Base-by-base conservation (phyloP, 371 early-diverging fungal genomes). In the Rhizoclosmatium hyalinum region DNA sequence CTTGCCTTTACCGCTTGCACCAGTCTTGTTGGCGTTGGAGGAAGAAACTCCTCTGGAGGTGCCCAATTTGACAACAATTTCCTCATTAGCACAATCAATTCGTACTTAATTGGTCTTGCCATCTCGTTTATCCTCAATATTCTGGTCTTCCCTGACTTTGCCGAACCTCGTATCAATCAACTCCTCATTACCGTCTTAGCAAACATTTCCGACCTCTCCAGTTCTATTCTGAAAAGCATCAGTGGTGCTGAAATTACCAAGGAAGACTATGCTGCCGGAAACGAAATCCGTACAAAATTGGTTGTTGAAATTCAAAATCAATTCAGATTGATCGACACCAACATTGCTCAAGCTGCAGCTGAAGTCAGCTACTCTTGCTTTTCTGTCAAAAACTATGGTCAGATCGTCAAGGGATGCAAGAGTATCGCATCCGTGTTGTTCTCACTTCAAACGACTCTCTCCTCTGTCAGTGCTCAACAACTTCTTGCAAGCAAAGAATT, bases 11-110 rank as follows among this genome's bases (percentile, higher is more conserved):
- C 75, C 5, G 67, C 79, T 4, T 21, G 58, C 5, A 32, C 79
- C 2, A 74, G 75, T 32, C 61, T 67, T 56, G 53, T 74, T 45
- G 78, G 78, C 1, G 57, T 74, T 32, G 46, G 3, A n/a, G 78
- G 78, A n/a, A 6, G 43, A 32, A 78, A 74, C 71, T 74, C 78
- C 54, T 57, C 79, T 8, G 57, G 63, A 60, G 73, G 73, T 2
- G 42, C 47, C 39, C 39, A 58, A 24, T 79, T 79, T 64, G 79
- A 79, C 47, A 3, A n/a, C 3, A 39, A 65, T 56, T 79, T 56
- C 61, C 70, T 79, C 3, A 56, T 62, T 39, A 73, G 73, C 61
- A 65, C 73, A 19, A 19, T 79, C 42, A 63, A 68, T 43, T 21
- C 76, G 24, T 73, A 73, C 50, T 39, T 75, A 39, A 72, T 79